Base-by-base conservation (phyloP, 148 eudicot species). In the Silene conica region DNA sequence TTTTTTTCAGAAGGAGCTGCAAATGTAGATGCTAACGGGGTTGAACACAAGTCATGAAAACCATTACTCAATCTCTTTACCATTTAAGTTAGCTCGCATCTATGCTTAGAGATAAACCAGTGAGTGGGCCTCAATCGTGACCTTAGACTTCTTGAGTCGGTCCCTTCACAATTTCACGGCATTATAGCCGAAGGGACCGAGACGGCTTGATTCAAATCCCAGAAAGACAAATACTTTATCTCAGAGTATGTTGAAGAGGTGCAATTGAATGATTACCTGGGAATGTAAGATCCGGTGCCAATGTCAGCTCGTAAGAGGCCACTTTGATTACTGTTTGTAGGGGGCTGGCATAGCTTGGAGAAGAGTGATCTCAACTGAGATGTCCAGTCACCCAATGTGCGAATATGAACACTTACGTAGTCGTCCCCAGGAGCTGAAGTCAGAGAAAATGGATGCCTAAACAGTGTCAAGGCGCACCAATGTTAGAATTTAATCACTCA, bases 401-500 rank as follows among this genome's bases (percentile, higher is more conserved):
- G 85, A 25, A 88, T 90, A 58, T 88, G 91, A 34, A 85, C 86
- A 21, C 92, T 88, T 26, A 90, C 38, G 48, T 84, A 86, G 61
- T 86, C 88, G 12, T 90, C 90, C 19, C 87, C 88, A 11, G 90
- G 92, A 28, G 89, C 88, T 14, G 91, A 89, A 57, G 88, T 89
- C 22, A 84, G 80, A 19, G 89, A 85, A 63, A 90, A 90, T 6
- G 91, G 92, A 82, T 85, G 91, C 94, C 87, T 84, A 60, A 26
- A 64, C 20, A 15, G 58, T 45, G 12, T 50, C 57, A 67, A 62
- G 10, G 28, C 15, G 8, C 45, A 25, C n/a, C 14, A 8, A 31
- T 41, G 56, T 67, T 26, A 68, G 41, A 69, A 20, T 55, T 4
- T 31, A 20, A 41, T 50, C 22, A 26, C 46, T 63, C 25, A 20